Evolutionary conservation across 768 basidiomycete genomes (phyloP), one percentile per base, ranked within the genome.

Genomic region (Boletales sp.): DNA sequence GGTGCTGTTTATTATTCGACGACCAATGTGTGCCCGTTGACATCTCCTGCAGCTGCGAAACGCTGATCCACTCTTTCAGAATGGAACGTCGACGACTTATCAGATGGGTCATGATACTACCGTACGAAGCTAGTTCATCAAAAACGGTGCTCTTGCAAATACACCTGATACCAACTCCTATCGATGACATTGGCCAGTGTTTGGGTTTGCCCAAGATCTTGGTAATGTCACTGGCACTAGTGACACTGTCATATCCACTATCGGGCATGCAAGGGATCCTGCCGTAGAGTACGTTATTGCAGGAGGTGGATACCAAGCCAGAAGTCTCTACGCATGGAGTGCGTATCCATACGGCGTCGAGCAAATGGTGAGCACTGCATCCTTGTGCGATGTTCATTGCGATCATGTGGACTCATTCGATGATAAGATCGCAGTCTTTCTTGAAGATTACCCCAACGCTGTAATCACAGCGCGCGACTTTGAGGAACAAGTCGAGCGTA

Each of bases 1-100:
- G 84, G 84, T 15, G 78, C 80, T 24, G 81, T 77, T 2, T 82
- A 75, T 63, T 84, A 85, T 54, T 79, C 83, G 0, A 80, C 77
- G 1, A 55, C 66, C 1, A 78, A 76, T 53, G 81, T 81, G 50
- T 27, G 74, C 50, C 4, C 6, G 30, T 55, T 4, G 10, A 24
- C 17, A 18, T 18, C 30, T 31, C n/a, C 30, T 11, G 15, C 27
- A 35, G 11, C 15, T 5, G n/a, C 24, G 3, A 7, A 4, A 24
- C 35, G 24, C 48, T 56, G 29, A 52, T 31, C 10, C 29, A 47
- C 11, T 47, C 2, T 58, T 21, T 21, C 43, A 83, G 82, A 68
- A 69, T 6, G 64, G 59, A 45, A 43, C 61, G 2, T 69, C 71
- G 7, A 72, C 76, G 5, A 84, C 82, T 18, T 83, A 71, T 63